Conservation (phyloP, 2,329 filamentous ascomycete genomes). For the Stachybotrys chlorohalonatus region DNA sequence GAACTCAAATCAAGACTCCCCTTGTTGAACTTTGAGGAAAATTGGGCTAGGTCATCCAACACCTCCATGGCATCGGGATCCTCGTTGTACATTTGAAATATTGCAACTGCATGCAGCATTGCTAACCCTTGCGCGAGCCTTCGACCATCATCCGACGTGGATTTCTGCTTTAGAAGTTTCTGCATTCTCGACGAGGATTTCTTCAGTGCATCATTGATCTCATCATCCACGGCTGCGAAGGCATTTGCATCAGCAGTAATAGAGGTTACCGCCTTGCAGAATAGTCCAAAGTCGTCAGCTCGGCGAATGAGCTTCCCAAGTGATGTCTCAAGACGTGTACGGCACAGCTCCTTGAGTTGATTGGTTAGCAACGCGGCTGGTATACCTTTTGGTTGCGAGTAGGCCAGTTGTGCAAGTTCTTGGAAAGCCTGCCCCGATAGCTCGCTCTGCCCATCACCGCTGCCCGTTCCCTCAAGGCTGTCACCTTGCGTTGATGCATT, state of each 20-base stretch:
- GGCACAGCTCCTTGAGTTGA: slow-evolving; percentile 43
- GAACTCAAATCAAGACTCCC: slow-evolving; percentile 35
- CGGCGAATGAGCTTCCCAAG: slow-evolving; percentile 49
- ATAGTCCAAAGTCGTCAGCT: slow-evolving; percentile 40
- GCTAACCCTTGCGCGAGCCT: slow-evolving; percentile 55
- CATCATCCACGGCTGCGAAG: slow-evolving; percentile 42
- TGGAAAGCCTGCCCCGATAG: slow-evolving; percentile 28
- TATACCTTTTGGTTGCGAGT: slow-evolving; percentile 35
- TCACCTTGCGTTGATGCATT: slow-evolving; percentile 22
- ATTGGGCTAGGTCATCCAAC: slow-evolving; percentile 71
- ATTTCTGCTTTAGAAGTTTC: slow-evolving; percentile 37
- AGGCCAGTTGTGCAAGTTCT: slow-evolving; percentile 46
- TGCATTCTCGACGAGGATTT: slow-evolving; percentile 43
- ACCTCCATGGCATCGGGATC: slow-evolving; percentile 79
- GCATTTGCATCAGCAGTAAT: slow-evolving; percentile 36
- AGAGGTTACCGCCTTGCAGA: slow-evolving; percentile 45
- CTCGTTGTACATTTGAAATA: slow-evolving; percentile 84
- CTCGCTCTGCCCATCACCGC: slow-evolving; percentile 5
- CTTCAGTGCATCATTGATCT: slow-evolving; percentile 41
- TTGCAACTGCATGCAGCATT: slow-evolving; percentile 72
- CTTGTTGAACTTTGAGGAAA: slow-evolving; percentile 57
- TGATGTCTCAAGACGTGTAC: slow-evolving; percentile 47
- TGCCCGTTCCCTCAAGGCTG: slow-evolving; percentile 5
- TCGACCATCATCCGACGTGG: slow-evolving; percentile 24
- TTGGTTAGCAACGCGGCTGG: slow-evolving; percentile 36